A percentile compares a stretch with the other conserved stretches of the same genome.
Evolutionary conservation across 352 stramenopile species (phyloP).

Genomic region (Globisporangium perplexum): DNA sequence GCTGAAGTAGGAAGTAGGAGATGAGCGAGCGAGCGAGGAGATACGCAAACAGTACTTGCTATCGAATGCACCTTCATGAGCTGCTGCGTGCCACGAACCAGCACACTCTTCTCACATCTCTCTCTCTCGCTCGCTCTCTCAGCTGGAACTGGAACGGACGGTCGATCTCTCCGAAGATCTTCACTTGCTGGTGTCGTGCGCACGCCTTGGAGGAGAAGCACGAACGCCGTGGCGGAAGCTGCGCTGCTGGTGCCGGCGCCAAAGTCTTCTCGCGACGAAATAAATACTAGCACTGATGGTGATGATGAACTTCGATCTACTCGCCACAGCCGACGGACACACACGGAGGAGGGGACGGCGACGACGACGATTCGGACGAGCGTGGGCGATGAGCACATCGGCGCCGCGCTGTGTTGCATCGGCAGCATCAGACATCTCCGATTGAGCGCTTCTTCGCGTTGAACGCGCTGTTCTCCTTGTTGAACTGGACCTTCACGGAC

Average conservation of each 20-base stretch:
- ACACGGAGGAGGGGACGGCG: background rate
- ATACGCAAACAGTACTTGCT: constrained; percentile 1
- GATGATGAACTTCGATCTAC: constrained; percentile 10
- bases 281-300: constrained; percentile 13
- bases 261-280: constrained; percentile 3
- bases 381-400: too few relatives aligned
- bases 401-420: background rate
- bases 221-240: background rate
- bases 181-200: background rate
- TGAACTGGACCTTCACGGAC: constrained; percentile 33
- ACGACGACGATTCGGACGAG: background rate
- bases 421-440: constrained; percentile 43
- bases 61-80: background rate
- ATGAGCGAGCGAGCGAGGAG: background rate
- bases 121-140: too few relatives aligned
- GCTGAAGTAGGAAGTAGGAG: constrained; percentile 16
- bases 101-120: too few relatives aligned
- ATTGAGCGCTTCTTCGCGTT: constrained; percentile 58
- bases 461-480: constrained; percentile 62
- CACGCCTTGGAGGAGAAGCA: background rate
- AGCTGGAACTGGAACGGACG: too few relatives aligned
- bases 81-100: background rate
- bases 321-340: too few relatives aligned
- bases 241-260: background rate
- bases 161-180: too few relatives aligned